Base-by-base conservation (phyloP, 352 stramenopile genomes). In the Albugo laibachii region DNA sequence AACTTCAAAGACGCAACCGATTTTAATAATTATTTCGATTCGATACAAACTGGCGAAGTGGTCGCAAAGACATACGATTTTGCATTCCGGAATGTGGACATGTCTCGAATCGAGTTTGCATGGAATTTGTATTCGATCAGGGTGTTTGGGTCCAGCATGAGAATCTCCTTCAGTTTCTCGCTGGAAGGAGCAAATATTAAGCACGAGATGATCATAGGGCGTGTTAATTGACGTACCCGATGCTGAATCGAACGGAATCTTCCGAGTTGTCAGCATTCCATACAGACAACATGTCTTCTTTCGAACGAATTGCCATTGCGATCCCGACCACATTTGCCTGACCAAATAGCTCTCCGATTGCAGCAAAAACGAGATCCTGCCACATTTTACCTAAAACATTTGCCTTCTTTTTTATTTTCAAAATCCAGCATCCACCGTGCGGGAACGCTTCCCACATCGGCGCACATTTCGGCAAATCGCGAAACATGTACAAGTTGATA, bases 51-150 rank as follows among this genome's bases (percentile, higher is more conserved):
- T 13, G 63, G 47, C 19, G 63, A 53, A 27, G 65, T 59, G 8
- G 72, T 72, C 31, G 80, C 76, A 48, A 95, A 94, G 40, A 94
- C 83, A 61, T 93, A 95, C 21, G 77, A 66, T 68, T 95, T 92
- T 50, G 83, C 83, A 58, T 94, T 94, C 52, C 85, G 77, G 67
- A 95, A 96, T 13, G 85, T 95, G 48, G 78, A 93, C 73, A 92
- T 92, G 66, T 96, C 85, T 47, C 83, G 69, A 58, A 96, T 89
- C 58, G 75, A 91, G 61, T 92, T 85, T 31, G 82, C 65, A 65
- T 95, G 83, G 59, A 94, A 87, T 65, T 96, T 96, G 74, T 96
- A 96, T 66, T 96, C 85, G 48, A 96, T 92, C 49, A 96, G 69
- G 52, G 85, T 96, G 59, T 92, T 93, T 37, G 83, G 82, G 62